These are phyloP conservation scores for Jaapia argillacea DNA, from an alignment of 768 basidiomycete genomes.

Conservation along the genomic window DNA sequence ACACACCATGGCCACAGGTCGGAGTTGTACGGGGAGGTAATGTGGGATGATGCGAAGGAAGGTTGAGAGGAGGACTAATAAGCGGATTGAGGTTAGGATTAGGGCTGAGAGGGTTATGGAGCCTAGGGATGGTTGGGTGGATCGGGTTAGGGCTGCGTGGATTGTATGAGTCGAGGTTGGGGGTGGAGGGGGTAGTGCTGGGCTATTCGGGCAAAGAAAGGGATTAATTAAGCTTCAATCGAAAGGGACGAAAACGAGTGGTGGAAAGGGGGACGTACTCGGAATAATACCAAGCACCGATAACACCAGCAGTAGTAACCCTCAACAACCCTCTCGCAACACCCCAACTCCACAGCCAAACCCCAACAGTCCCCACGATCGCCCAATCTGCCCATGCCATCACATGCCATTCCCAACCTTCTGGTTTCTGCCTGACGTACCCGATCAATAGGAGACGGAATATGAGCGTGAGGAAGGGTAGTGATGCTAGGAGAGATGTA, in stretches of 20 bases:
- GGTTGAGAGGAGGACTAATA: conserved; percentile 39
- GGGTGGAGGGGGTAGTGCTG: conserved; percentile 29
- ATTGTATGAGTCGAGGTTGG: conserved; percentile 61
- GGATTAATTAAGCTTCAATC: conserved; percentile 5
- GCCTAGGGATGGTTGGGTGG: conserved; percentile 76
- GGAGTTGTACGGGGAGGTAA: conserved; percentile 35
- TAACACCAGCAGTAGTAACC: conserved; percentile 69
- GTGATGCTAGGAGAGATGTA: conserved; percentile 50
- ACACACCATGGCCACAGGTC: conserved; percentile 30
- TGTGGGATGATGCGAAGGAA: conserved; percentile 47
- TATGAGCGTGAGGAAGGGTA: conserved; percentile 72
- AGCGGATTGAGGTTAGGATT: conserved; percentile 60
- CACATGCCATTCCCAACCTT: conserved; percentile 41
- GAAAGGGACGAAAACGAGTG: not conserved
- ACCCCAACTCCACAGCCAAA: conserved; percentile 71
- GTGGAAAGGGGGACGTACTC: conserved; percentile 29
- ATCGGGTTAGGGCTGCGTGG: conserved; percentile 67
- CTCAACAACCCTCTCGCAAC: conserved; percentile 73
- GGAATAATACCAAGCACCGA: conserved; percentile 89
- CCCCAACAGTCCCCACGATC: conserved; percentile 35
- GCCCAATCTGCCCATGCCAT: conserved; percentile 69
- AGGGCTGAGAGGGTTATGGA: conserved; percentile 69
- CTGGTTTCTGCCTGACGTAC: conserved; percentile 34
- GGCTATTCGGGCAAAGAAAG: no score
- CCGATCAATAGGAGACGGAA: conserved; percentile 73